Conservation (phyloP, 129 eudicot genomes). For the Oenanthe sinensis region DNA sequence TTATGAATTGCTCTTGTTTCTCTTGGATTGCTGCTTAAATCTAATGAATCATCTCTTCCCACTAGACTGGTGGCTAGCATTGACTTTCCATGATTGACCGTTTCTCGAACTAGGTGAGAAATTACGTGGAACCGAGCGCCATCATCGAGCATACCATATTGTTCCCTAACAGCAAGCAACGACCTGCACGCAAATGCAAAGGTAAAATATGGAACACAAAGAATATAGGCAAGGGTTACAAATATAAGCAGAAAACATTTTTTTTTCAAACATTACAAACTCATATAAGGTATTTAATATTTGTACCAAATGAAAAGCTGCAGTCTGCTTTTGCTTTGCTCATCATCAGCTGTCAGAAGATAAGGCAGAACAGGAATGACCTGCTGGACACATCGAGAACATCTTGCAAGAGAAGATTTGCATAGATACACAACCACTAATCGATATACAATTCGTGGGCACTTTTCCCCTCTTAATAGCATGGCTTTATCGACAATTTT, state of each 20-base stretch:
- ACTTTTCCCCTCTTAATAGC: slow-evolving; percentile 80
- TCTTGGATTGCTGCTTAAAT: slow-evolving; percentile 40
- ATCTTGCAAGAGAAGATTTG: slow-evolving; percentile 82
- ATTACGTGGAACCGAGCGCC: slow-evolving; percentile 91
- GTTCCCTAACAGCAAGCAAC: slow-evolving; percentile 70
- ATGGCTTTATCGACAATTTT: slow-evolving; percentile 90
- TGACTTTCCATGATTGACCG: slow-evolving; percentile 78
- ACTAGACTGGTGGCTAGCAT: slow-evolving; percentile 66
- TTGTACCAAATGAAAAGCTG: slow-evolving; percentile 92
- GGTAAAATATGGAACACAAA: not conserved
- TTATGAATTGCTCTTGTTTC: slow-evolving; percentile 66
- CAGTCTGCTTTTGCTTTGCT: slow-evolving; percentile 83
- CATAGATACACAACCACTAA: slow-evolving; percentile 72
- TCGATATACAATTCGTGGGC: slow-evolving; percentile 77
- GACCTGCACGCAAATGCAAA: slow-evolving; percentile 50
- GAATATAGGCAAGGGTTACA: not conserved
- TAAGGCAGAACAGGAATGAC: slow-evolving; percentile 64
- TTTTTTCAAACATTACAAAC: slow-evolving; percentile 12
- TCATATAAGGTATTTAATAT: not conserved
- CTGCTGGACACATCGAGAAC: slow-evolving; percentile 74
- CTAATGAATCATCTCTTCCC: slow-evolving; percentile 58
- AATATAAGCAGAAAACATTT: not conserved
- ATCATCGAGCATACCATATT: slow-evolving; percentile 81
- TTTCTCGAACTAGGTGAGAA: slow-evolving; percentile 83
- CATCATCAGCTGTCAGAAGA: slow-evolving; percentile 83